Evolutionary conservation across 495 filamentous ascomycete species (phyloP).

Genomic region (Neurospora discreta): DNA sequence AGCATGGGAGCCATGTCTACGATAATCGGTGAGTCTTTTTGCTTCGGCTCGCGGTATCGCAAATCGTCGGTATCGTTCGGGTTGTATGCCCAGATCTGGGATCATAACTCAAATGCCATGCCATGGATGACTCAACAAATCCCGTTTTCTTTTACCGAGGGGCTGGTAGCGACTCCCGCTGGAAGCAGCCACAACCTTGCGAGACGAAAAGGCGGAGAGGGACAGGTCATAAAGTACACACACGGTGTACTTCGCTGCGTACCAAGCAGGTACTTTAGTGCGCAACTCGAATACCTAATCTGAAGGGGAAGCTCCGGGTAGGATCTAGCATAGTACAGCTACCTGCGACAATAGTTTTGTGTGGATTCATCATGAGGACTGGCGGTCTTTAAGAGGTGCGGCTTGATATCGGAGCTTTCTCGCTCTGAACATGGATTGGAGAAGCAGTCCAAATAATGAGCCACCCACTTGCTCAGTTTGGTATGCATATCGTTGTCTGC

Average conservation of each 20-base stretch:
- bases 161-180: not conserved
- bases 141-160: not conserved
- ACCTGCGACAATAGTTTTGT: not conserved
- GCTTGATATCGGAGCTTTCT: not conserved
- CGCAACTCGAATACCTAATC: not conserved
- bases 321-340: not conserved
- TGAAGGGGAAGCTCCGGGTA: not conserved
- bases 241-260: not conserved
- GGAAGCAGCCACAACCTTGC: not conserved
- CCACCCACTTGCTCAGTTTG: not conserved
- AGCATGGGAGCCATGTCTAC: not conserved
- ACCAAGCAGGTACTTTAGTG: not conserved
- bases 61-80: not conserved
- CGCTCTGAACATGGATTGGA: not conserved
- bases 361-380: not conserved
- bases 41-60: not conserved
- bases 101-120: not conserved
- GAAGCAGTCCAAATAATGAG: not conserved
- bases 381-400: not conserved
- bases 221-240: not conserved
- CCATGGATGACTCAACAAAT: not conserved
- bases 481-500: not conserved
- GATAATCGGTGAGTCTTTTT: not conserved
- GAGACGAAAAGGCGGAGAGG: not conserved
- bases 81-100: not conserved